Evolutionary conservation across 164 flowering plant genomes (phyloP).

Genomic region (Chimonanthus salicifolius): DNA sequence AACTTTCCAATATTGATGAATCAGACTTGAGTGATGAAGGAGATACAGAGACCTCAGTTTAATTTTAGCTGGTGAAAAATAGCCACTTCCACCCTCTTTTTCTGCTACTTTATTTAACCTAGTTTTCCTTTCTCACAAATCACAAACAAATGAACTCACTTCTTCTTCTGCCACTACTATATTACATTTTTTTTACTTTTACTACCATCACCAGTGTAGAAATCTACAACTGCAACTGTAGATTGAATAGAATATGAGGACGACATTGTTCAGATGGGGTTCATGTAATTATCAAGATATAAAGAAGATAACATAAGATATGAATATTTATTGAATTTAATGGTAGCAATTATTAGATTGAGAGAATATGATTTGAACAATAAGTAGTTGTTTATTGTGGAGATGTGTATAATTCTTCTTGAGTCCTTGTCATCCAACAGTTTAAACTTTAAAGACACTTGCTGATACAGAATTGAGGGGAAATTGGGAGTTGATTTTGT

Average conservation of each 20-base stretch:
- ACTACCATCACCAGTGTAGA: no score
- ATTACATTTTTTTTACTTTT: no score
- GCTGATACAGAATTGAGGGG: neutral
- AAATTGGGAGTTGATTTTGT: neutral
- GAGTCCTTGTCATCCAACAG: neutral
- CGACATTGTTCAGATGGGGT: neutral
- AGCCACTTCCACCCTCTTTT: neutral
- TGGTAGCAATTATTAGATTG: no score
- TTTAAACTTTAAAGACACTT: neutral
- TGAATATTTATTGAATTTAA: no score
- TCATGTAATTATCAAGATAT: no score
- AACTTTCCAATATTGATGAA: constrained; percentile 6
- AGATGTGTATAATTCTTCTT: neutral
- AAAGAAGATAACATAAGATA: no score
- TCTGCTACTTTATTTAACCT: neutral
- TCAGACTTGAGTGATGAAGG: neutral
- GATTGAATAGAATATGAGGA: neutral
- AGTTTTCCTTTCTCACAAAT: neutral
- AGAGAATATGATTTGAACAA: neutral
- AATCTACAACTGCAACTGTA: neutral
- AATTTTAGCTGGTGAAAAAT: neutral
- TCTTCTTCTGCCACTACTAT: neutral
- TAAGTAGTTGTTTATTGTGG: neutral
- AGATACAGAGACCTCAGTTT: neutral
- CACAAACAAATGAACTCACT: neutral